Base-by-base conservation (phyloP, 371 early-diverging fungal species). In the Mucor ambiguus region DNA sequence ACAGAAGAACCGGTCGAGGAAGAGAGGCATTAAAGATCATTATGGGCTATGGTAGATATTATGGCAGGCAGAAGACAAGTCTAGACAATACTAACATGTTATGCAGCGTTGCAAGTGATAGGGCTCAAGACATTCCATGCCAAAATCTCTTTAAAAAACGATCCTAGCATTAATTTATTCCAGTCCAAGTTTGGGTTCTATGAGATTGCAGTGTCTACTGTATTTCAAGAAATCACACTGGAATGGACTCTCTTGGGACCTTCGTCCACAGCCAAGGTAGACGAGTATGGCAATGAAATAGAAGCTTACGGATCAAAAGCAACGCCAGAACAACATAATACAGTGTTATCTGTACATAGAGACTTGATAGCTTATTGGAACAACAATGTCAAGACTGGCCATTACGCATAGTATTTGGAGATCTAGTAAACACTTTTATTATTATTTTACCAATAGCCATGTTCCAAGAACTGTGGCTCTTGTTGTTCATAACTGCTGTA, bases 171-270 rank as follows among this genome's bases (percentile, higher is more conserved):
- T 32, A 75, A 82, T 9, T 76, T 96, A 29, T 95, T 96, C 57
- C 67, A 71, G 20, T 69, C 76, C 16, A 88, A 88, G 61, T 85
- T 96, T 29, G 89, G 89, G 0, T 96, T 88, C 67, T 75, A 76
- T n/a, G 83, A 90, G 57, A 84, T 87, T 4, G 79, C 89, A 2
- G 76, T 74, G 28, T 91, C 93, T 0, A 77, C 81, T 12, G 82
- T 90, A 7, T 96, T 95, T 73, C 77, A 87, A 55, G 93, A 96
- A 69, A 87, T 86, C n/a, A 92, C 93, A 8, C 60, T 95, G 43
- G 88, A 86, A 68, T 74, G 82, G 72, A 70, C 82, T 1, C 16
- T 76, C 4, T 26, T 67, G 6, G 32, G 32, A 10, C 54, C 63
- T 8, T 44, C 44, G 7, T 9, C 5, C 14, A 44, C 67, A 26